Base-by-base conservation (phyloP, 192 early-diverging fungal species). In the Podila horticola region DNA sequence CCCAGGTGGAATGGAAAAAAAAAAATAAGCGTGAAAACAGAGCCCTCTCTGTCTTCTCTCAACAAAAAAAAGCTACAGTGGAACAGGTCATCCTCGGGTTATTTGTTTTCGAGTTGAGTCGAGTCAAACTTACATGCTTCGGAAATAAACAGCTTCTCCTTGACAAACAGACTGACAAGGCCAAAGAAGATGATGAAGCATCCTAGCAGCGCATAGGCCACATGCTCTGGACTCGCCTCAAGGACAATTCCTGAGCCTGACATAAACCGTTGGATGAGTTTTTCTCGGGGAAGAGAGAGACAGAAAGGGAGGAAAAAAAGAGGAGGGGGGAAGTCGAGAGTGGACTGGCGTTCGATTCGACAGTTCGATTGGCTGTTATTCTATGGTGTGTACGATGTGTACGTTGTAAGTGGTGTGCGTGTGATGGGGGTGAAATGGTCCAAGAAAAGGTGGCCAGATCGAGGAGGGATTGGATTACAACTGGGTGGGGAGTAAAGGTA, bases 81-180 rank as follows among this genome's bases (percentile, higher is more conserved):
- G 34, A 31, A 41, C 0, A 24, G 13, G 36, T 17, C 34, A 26
- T 28, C 36, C 20, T 45, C 22, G 19, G 34, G 9, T 10, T n/a
- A 26, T 12, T 3, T 19, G 20, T 8, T 17, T 17, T 10, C 10
- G n/a, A 24, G 59, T 33, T 31, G 59, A 6, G 24, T 26, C n/a
- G 36, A 15, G 36, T 17, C 3, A 33, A 41, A 84, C 86, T 86
- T 89, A 91, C 90, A 87, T 6, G 92, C 89, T 83, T 93, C 93
- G 11, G 92, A 92, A 38, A 95, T 66, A 52, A 90, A 95, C 26
- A 95, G 82, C 4, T 88, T 86, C 33, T 95, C 91, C 67, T 93
- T 95, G 63, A 90, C 74, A 61, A 92, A 77, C 49, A 91, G 64
- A 45, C 92, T 93, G 45, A 88, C 87, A 1, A 93, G 83, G 8